Conservation (phyloP, 805 yeast species). For the Myxozyma nipponensis region DNA sequence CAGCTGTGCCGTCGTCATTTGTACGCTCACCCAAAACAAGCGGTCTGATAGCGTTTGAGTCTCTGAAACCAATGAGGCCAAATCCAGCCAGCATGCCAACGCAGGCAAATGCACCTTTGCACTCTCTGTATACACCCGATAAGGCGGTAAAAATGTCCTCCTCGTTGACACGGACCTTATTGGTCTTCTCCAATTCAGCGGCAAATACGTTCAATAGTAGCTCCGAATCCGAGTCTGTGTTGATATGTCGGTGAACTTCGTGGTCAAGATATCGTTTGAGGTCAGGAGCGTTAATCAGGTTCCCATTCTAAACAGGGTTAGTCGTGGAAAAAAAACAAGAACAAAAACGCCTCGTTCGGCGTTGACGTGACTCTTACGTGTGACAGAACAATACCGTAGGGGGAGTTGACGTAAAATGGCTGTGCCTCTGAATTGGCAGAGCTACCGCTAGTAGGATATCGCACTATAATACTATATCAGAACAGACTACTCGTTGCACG, state of each 20-base stretch:
- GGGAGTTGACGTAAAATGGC: constrained; percentile 96
- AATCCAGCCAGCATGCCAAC: constrained; percentile 88
- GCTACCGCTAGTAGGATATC: constrained; percentile 98
- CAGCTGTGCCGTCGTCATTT: constrained; percentile 63
- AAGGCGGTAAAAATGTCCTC: constrained; percentile 84
- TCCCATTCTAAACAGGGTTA: constrained; percentile 53
- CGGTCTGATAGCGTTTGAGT: constrained; percentile 96
- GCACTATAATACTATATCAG: too few relatives aligned
- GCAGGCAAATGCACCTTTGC: constrained; percentile 98
- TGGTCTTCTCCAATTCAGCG: constrained; percentile 81
- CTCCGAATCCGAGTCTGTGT: constrained; percentile 96
- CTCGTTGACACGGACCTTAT: constrained; percentile 89
- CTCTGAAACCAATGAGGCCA: constrained; percentile 93
- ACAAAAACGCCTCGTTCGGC: too few relatives aligned
- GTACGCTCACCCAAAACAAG: constrained; percentile 77
- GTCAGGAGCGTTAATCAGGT: constrained; percentile 80
- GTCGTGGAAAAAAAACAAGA: not conserved
- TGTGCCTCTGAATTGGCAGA: constrained; percentile 96
- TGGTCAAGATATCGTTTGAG: constrained; percentile 80
- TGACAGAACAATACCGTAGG: constrained; percentile 84
- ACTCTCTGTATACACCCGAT: constrained; percentile 65
- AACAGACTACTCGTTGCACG: not conserved
- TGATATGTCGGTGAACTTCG: constrained; percentile 92
- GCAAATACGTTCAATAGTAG: constrained; percentile 86
- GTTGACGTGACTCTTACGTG: constrained; percentile 51